Evolutionary conservation across 805 yeast species (phyloP).

Genomic region (Yarrowia sp.): DNA sequence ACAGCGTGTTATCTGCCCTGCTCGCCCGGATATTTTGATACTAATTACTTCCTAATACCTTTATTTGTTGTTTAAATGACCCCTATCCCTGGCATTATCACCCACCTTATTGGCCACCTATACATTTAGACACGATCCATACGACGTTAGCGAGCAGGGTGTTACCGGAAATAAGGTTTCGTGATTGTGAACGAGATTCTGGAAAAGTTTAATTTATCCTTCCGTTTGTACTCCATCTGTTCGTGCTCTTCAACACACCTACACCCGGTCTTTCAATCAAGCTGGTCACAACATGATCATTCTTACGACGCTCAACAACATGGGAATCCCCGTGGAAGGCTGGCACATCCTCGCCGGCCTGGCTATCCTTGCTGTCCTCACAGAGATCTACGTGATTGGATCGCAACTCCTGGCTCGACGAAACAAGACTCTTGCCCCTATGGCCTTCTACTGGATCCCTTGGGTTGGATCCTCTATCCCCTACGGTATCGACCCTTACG

Average conservation of each 20-base stretch:
- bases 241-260: constrained; percentile 4
- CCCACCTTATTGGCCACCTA: background rate
- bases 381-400: constrained; percentile 16
- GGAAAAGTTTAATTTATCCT: constrained; percentile 2
- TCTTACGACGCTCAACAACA: constrained; percentile 18
- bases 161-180: background rate
- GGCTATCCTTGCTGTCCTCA: constrained; percentile 8
- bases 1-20: background rate
- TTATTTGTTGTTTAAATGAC: background rate
- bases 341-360: constrained; percentile 21
- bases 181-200: constrained; percentile 1
- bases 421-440: constrained; percentile 68
- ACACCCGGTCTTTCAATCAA: background rate
- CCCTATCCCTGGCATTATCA: constrained; percentile 1
- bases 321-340: constrained; percentile 24
- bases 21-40: background rate
- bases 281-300: constrained; percentile 17
- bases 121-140: constrained; percentile 1
- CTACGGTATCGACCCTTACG: constrained; percentile 93
- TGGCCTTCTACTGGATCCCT: constrained; percentile 90
- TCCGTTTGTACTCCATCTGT: background rate
- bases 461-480: constrained; percentile 90
- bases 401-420: constrained; percentile 24
- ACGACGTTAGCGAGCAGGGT: constrained; percentile 10
- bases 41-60: background rate